phyloP scores from a whole-genome alignment of 208 protist species.

The Leishmania lainsoni region DNA sequence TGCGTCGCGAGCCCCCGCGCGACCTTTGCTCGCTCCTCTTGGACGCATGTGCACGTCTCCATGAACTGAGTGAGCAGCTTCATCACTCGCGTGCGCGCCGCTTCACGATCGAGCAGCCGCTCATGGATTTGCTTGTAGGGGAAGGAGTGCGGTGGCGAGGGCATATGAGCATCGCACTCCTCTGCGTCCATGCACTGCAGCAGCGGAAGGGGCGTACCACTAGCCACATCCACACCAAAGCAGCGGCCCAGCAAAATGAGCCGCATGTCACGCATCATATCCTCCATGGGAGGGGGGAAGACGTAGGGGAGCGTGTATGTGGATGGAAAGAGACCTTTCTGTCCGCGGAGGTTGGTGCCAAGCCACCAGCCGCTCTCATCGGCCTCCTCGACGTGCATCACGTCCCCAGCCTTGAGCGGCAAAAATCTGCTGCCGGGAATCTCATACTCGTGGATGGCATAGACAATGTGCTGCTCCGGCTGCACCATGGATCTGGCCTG shows the following conservation, averaged over 20 bases:
- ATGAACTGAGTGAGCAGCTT: constrained; percentile 10
- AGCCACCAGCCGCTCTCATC: constrained; percentile 81
- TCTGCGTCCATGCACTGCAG: not conserved
- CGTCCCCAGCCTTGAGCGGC: constrained; percentile 45
- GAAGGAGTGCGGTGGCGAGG: not conserved
- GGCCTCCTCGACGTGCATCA: constrained; percentile 61
- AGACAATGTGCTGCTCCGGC: constrained; percentile 31
- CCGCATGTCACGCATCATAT: constrained; percentile 33
- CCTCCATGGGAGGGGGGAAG: constrained; percentile 36
- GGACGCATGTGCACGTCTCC: not conserved
- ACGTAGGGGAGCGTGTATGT: constrained; percentile 58
- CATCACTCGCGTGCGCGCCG: constrained; percentile 18
- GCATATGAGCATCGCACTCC: not conserved
- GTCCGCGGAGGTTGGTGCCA: constrained; percentile 45
- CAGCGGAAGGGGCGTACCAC: constrained; percentile 23
- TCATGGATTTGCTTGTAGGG: constrained; percentile 27
- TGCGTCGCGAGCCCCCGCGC: not conserved
- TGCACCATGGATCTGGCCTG: constrained; percentile 13
- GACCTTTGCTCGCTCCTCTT: not conserved
- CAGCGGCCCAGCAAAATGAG: constrained; percentile 29
- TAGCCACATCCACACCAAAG: constrained; percentile 40
- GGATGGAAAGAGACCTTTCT: constrained; percentile 72
- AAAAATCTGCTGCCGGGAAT: constrained; percentile 53
- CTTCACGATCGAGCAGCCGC: constrained; percentile 35
- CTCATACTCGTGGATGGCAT: constrained; percentile 62